Percentiles rank a stretch among this genome's conserved stretches.
These are phyloP conservation scores for Plasmodium billcollinsi DNA, from an alignment of 169 alveolate species.

Conservation along the genomic window DNA sequence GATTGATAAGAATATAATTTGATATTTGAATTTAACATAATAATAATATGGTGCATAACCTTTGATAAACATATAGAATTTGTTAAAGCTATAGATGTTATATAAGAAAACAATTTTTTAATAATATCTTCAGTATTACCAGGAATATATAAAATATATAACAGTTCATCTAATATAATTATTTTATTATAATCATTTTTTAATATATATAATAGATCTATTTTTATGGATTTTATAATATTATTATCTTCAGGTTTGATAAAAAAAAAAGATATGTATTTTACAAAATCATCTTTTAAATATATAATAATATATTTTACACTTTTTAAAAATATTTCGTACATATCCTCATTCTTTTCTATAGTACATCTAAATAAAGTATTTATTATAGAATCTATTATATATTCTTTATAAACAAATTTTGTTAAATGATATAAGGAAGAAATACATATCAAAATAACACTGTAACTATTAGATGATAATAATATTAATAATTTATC, in stretches of 20 bases:
- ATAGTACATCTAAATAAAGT: slow-evolving; percentile 16
- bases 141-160: slow-evolving; percentile 37
- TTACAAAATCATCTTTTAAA: slow-evolving; percentile 18
- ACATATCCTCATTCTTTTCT: slow-evolving; percentile 35
- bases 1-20: slow-evolving; percentile 40
- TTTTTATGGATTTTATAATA: slow-evolving; percentile 20
- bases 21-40: slow-evolving; percentile 13
- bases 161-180: slow-evolving; percentile 16
- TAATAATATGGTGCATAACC: slow-evolving; percentile 24
- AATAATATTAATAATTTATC: slow-evolving; percentile 11
- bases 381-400: slow-evolving; percentile 22
- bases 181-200: slow-evolving; percentile 8
- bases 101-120: slow-evolving; percentile 22
- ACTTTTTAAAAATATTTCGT: slow-evolving; percentile 44
- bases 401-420: slow-evolving; percentile 20
- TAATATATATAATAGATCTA: slow-evolving; percentile 18
- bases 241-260: slow-evolving; percentile 12
- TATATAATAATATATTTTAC: slow-evolving; percentile 15
- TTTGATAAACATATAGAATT: slow-evolving; percentile 20
- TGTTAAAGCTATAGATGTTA: slow-evolving; percentile 27
- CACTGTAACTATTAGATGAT: slow-evolving; percentile 32
- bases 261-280: slow-evolving; percentile 32
- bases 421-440: slow-evolving; percentile 40
- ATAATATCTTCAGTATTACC: slow-evolving; percentile 7
- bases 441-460: slow-evolving; percentile 10